Conservation (phyloP, 202 grass and related monocot species). For the Saccharum hybrid region DNA sequence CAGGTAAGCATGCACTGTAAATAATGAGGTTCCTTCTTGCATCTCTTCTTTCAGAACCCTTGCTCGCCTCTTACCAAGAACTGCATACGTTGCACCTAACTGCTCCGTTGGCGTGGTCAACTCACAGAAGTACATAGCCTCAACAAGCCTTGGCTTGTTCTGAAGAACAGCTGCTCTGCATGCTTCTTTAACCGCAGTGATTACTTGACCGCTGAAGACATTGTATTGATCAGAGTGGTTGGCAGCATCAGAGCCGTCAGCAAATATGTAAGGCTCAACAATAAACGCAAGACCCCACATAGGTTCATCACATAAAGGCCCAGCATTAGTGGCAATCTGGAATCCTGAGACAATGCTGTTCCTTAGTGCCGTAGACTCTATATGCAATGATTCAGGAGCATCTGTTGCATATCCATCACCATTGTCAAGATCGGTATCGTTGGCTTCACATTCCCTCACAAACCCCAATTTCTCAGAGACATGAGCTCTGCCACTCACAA, state of each 20-base stretch:
- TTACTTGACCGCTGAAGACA: conserved; percentile 84
- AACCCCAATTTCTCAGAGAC: conserved; percentile 81
- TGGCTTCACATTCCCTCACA: conserved; percentile 48
- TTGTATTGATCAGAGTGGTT: conserved; percentile 78
- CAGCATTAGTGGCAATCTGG: conserved; percentile 84
- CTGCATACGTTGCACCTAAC: conserved; percentile 68
- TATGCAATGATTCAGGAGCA: conserved; percentile 53
- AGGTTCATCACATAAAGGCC: conserved; percentile 91
- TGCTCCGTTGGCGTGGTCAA: conserved; percentile 75
- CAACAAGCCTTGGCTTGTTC: conserved; percentile 89
- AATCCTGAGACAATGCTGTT: conserved; percentile 90
- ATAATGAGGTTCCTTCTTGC: conserved; percentile 85
- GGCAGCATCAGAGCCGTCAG: conserved; percentile 61
- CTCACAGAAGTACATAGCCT: conserved; percentile 93
- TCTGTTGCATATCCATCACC: conserved; percentile 45
- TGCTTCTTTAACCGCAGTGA: conserved; percentile 91
- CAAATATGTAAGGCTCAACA: conserved; percentile 79
- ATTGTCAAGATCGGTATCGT: conserved; percentile 31
- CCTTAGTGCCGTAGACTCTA: conserved; percentile 71
- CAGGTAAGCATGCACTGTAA: conserved; percentile 86
- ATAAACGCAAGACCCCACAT: conserved; percentile 93
- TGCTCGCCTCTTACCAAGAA: conserved; percentile 81
- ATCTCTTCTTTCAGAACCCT: conserved; percentile 87
- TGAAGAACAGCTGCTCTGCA: conserved; percentile 80
- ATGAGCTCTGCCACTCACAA: conserved; percentile 68